A percentile compares a stretch with the other conserved stretches of the same genome.
Evolutionary conservation across 2,329 filamentous ascomycete species (phyloP).

Genomic region (Clarireedia paspali): DNA sequence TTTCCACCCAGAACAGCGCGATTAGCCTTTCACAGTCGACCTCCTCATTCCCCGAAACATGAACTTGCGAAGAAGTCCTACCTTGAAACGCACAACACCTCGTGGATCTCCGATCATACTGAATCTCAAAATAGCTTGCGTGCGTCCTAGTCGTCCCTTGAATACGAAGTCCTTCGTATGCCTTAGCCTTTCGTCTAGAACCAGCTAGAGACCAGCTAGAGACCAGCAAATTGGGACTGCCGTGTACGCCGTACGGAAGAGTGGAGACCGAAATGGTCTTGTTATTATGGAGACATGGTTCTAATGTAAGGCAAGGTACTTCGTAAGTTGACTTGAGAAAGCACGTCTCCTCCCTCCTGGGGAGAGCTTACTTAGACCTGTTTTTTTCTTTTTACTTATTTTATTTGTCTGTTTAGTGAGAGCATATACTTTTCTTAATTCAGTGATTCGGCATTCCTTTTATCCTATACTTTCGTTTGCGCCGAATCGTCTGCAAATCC

Average conservation of each 20-base stretch:
- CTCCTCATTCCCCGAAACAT: neutral
- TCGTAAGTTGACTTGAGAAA: neutral
- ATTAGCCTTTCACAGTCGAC: neutral
- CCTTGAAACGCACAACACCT: neutral
- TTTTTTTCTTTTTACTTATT: neutral
- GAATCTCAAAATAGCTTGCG: neutral
- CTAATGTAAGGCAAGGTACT: neutral
- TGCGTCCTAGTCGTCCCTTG: neutral
- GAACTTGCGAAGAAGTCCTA: neutral
- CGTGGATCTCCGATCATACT: neutral
- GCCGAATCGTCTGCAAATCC: neutral
- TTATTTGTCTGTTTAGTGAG: neutral
- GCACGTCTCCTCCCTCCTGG: neutral
- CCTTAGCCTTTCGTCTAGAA: neutral
- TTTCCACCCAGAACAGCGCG: neutral
- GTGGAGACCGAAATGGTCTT: neutral
- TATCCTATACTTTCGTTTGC: constrained; percentile 7
- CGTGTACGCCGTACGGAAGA: neutral
- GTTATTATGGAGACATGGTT: constrained; percentile 2
- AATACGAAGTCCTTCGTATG: neutral
- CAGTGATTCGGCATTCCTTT: constrained; percentile 1
- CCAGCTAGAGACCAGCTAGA: neutral
- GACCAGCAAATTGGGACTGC: neutral
- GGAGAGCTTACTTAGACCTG: neutral
- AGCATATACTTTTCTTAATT: neutral